Conservation (phyloP, 306 rosid species). For the Malus fusca region DNA sequence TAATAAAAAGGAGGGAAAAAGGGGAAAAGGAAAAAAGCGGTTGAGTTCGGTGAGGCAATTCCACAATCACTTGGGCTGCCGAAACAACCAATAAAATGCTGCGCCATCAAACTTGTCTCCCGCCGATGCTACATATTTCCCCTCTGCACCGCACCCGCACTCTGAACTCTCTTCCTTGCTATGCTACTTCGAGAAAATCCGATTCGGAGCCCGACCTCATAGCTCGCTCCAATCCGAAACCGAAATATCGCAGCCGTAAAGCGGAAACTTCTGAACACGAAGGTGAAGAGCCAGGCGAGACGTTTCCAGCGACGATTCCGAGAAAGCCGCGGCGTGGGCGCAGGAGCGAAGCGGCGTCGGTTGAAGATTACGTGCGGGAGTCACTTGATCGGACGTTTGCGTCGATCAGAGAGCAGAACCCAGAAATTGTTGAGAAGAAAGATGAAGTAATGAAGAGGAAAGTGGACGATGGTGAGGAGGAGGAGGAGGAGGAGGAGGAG, state of each 20-base stretch:
- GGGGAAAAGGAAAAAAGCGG: neutral
- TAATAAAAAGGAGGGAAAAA: neutral
- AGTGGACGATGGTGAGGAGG: conserved; percentile 13
- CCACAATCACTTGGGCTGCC: conserved; percentile 8
- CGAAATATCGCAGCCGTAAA: conserved; percentile 12
- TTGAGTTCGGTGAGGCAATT: neutral
- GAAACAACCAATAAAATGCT: conserved; percentile 5
- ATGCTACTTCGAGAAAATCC: conserved; percentile 32
- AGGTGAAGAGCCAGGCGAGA: conserved; percentile 13
- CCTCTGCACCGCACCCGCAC: conserved; percentile 11
- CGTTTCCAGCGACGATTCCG: conserved; percentile 40
- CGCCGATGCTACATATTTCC: neutral
- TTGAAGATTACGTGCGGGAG: conserved; percentile 57
- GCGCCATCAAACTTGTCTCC: conserved; percentile 11
- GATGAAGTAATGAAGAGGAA: conserved; percentile 46
- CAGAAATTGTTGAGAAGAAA: conserved; percentile 37
- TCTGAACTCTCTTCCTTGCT: conserved; percentile 31
- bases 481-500: conserved; percentile 17
- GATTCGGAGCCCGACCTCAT: conserved; percentile 35
- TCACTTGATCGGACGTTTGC: conserved; percentile 55
- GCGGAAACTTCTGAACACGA: conserved; percentile 6
- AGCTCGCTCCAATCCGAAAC: neutral
- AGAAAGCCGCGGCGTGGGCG: conserved; percentile 77
- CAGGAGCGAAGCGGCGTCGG: conserved; percentile 70
- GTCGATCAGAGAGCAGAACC: conserved; percentile 48